Conservation (phyloP, 1,284 basidiomycete genomes). For the Kwoniella shivajii region DNA sequence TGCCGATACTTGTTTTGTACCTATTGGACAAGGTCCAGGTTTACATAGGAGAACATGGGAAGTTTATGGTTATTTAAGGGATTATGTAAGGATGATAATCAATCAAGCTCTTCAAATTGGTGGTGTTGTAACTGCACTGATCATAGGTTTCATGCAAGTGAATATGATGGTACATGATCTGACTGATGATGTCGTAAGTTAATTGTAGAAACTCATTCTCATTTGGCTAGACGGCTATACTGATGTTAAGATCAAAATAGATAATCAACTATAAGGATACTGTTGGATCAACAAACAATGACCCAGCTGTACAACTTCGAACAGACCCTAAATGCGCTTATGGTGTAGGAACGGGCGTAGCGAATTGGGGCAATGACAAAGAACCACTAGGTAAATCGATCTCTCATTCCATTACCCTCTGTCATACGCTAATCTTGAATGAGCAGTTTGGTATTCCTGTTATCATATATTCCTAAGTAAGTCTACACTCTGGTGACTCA, state of each 20-base stretch:
- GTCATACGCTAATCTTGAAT: background rate
- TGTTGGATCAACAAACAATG: background rate
- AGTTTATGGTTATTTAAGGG: constrained; percentile 27
- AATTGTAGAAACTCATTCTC: background rate
- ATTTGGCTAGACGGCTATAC: background rate
- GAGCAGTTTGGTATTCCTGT: constrained; percentile 32
- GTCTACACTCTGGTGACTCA: constrained; percentile 1
- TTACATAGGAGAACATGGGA: constrained; percentile 27
- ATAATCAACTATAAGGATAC: background rate
- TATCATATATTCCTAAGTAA: constrained; percentile 32
- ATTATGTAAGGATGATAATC: constrained; percentile 18
- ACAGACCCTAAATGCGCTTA: constrained; percentile 31
- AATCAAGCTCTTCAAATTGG: constrained; percentile 37
- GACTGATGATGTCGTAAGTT: constrained; percentile 16
- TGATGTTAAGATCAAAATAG: background rate
- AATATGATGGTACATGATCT: constrained; percentile 30
- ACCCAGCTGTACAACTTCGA: background rate
- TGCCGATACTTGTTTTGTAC: constrained; percentile 8
- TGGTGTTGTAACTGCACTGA: constrained; percentile 24
- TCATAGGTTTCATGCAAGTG: constrained; percentile 29
- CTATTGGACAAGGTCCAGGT: constrained; percentile 19
- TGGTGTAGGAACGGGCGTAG: constrained; percentile 30
- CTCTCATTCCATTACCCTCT: background rate
- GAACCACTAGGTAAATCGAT: constrained; percentile 30
- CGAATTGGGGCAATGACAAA: constrained; percentile 28